phyloP scores from a whole-genome alignment of 169 alveolate species.

The Sarcocystis neurona region DNA sequence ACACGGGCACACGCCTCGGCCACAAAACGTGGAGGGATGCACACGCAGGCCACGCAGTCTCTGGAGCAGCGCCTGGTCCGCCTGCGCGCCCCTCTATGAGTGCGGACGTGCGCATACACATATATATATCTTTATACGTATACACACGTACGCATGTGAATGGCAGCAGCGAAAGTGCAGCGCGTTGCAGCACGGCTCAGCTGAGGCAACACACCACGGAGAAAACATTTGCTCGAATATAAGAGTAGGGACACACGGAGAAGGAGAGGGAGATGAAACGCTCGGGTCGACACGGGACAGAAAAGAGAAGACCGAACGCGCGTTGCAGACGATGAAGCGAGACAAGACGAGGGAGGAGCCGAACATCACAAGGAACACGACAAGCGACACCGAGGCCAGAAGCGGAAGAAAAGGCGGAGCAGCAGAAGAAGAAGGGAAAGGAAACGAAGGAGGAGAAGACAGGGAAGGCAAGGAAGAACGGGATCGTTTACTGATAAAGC shows the following conservation, averaged over 20 bases:
- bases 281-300: not conserved
- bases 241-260: not conserved
- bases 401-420: not conserved
- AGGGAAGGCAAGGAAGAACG: not conserved
- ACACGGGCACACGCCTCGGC: no score
- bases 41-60: no score
- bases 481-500: conserved; percentile 67
- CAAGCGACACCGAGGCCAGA: not conserved
- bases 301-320: not conserved
- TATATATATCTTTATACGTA: not conserved
- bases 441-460: not conserved
- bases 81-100: no score
- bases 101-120: no score
- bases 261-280: not conserved
- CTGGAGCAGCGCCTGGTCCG: no score
- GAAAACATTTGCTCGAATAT: not conserved
- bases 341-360: not conserved
- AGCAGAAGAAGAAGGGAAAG: not conserved
- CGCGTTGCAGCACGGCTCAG: no score
- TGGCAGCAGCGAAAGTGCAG: no score
- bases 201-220: no score
- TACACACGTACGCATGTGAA: no score
- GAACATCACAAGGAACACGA: not conserved
- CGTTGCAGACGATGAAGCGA: not conserved
- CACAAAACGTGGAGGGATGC: no score